Percentiles rank a stretch among this genome's conserved stretches.
These are phyloP conservation scores for Canavalia gladiata DNA, from an alignment of 306 rosid genomes.

Conservation along the genomic window DNA sequence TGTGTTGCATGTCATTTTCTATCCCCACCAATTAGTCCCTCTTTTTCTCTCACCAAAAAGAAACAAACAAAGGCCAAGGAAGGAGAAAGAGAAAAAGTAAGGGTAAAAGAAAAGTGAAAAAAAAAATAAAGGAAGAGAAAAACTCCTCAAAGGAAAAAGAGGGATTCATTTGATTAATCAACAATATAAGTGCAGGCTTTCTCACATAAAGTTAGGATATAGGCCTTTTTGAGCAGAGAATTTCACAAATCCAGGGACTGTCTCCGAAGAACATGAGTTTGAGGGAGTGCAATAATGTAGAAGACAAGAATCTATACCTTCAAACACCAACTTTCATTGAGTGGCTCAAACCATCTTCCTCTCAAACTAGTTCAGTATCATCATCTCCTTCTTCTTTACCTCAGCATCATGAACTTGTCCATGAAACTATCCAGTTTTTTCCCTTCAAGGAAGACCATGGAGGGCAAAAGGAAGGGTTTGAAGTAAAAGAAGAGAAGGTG, in stretches of 20 bases:
- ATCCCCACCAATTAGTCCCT: slow-evolving; percentile 69
- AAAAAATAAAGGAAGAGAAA: slow-evolving; percentile 18
- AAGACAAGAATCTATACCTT: slow-evolving; percentile 59
- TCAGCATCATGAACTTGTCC: slow-evolving; percentile 43
- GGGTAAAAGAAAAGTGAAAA: slow-evolving; percentile 33
- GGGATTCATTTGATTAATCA: slow-evolving; percentile 56
- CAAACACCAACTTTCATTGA: slow-evolving; percentile 90
- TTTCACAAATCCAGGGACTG: slow-evolving; percentile 44
- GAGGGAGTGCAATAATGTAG: slow-evolving; percentile 61
- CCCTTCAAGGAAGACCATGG: slow-evolving; percentile 57
- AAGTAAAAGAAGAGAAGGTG: slow-evolving; percentile 64
- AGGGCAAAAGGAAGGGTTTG: slow-evolving; percentile 55
- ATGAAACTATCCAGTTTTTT: slow-evolving; percentile 66
- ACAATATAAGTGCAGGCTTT: slow-evolving; percentile 54
- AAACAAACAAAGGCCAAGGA: slow-evolving; percentile 64
- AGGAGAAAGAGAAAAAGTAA: slow-evolving; percentile 43
- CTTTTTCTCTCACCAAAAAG: slow-evolving; percentile 62
- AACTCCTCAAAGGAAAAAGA: slow-evolving; percentile 56
- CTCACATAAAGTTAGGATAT: slow-evolving; percentile 58
- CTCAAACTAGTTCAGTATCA: slow-evolving; percentile 43
- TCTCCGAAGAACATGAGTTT: slow-evolving; percentile 69
- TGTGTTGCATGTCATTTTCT: slow-evolving; percentile 71
- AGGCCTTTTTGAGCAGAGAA: slow-evolving; percentile 60
- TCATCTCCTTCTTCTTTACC: slow-evolving; percentile 47
- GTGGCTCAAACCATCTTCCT: slow-evolving; percentile 86